phyloP scores from a whole-genome alignment of 257 asterid species.

The Striga asiatica region DNA sequence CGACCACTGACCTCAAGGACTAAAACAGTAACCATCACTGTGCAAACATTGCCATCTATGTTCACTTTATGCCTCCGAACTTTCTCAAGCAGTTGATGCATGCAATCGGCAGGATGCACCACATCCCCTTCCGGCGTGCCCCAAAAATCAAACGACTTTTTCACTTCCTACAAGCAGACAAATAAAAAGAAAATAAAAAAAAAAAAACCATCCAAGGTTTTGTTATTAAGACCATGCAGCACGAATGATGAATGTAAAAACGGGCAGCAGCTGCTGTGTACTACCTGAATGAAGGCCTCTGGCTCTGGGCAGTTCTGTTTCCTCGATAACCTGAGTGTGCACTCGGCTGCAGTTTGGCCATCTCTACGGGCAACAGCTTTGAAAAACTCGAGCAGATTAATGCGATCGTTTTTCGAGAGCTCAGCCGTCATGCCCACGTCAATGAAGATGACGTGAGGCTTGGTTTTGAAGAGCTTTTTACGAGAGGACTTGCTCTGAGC shows the following conservation, averaged over 20 bases:
- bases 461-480: conserved; percentile 43
- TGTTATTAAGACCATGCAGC: neutral
- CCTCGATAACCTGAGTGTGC: conserved; percentile 46
- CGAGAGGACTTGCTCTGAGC: conserved; percentile 37
- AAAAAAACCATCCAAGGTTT: neutral
- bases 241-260: neutral
- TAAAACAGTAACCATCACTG: conserved; percentile 88
- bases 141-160: conserved; percentile 81
- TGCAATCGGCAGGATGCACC: conserved; percentile 95
- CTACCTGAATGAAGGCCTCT: conserved; percentile 70
- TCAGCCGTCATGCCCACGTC: conserved; percentile 93
- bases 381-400: conserved; percentile 53
- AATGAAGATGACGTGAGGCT: conserved; percentile 66
- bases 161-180: conserved; percentile 53
- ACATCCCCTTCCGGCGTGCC: conserved; percentile 87
- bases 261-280: neutral
- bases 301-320: conserved; percentile 75
- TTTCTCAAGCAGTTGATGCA: conserved; percentile 77
- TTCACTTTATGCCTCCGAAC: conserved; percentile 83
- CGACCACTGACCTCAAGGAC: conserved; percentile 99
- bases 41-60: conserved; percentile 93
- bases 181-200: neutral
- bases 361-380: conserved; percentile 74
- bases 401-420: conserved; percentile 48
- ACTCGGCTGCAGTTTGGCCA: conserved; percentile 61